phyloP scores from a whole-genome alignment of 176 grass and related monocot genomes.

The Rhynchospora breviuscula region DNA sequence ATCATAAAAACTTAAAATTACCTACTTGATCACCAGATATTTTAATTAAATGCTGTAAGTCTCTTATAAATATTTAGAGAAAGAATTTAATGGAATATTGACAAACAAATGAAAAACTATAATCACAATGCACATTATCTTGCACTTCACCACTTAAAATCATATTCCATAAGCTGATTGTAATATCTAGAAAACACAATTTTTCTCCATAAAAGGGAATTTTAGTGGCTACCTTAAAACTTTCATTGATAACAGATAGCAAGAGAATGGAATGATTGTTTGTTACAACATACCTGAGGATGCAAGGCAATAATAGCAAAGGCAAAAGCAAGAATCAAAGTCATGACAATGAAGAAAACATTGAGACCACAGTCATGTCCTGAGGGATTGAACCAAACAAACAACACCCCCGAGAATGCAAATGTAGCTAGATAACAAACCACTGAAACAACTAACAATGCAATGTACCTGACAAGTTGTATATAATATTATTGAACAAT shows the following conservation, averaged over 20 bases:
- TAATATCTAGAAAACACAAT: neutral
- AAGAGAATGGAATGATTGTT: neutral
- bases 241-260: slow-evolving; percentile 17
- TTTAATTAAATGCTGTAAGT: neutral
- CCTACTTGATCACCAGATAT: neutral
- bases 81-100: slow-evolving; percentile 29
- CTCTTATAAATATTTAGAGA: too few relatives aligned
- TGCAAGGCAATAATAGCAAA: slow-evolving; percentile 83
- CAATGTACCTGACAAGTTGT: slow-evolving; percentile 68
- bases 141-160: neutral
- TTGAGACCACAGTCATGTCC: slow-evolving; percentile 90
- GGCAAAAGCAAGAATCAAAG: slow-evolving; percentile 86
- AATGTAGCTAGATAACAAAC: slow-evolving; percentile 77
- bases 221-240: neutral
- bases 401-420: slow-evolving; percentile 70
- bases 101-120: slow-evolving; percentile 62
- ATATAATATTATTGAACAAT: slow-evolving; percentile 24
- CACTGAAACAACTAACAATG: slow-evolving; percentile 60
- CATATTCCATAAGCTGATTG: too few relatives aligned
- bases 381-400: slow-evolving; percentile 94
- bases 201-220: neutral
- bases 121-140: neutral
- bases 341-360: slow-evolving; percentile 86
- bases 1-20: neutral
- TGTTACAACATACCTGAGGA: slow-evolving; percentile 51